phyloP scores from a whole-genome alignment of 371 early-diverging fungal genomes.

The Mucor racemosus region DNA sequence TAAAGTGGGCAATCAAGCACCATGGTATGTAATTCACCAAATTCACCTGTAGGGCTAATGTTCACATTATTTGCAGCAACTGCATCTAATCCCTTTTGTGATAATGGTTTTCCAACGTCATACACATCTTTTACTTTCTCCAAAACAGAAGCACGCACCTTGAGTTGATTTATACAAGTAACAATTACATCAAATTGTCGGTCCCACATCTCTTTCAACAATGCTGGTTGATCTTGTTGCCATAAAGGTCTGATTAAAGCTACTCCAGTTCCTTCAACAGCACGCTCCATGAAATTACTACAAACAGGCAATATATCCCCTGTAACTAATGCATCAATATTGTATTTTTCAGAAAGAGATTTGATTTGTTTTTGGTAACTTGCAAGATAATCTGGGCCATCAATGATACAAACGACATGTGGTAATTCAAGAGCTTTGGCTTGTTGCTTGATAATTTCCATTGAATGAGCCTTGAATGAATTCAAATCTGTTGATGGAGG shows the following conservation, averaged over 20 bases:
- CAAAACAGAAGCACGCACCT: slow-evolving; percentile 20
- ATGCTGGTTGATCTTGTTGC: slow-evolving; percentile 42
- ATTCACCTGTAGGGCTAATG: slow-evolving; percentile 51
- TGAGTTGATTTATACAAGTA: slow-evolving; percentile 50
- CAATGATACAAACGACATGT: slow-evolving; percentile 40
- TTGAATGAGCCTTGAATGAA: slow-evolving; percentile 58
- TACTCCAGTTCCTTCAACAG: slow-evolving; percentile 49
- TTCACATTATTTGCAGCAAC: background rate
- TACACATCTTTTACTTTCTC: slow-evolving; percentile 9
- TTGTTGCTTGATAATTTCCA: slow-evolving; percentile 46
- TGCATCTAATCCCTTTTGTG: slow-evolving; percentile 13
- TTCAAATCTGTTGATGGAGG: slow-evolving; percentile 45
- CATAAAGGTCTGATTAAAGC: slow-evolving; percentile 59
- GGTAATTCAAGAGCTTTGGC: slow-evolving; percentile 52
- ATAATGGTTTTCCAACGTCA: slow-evolving; percentile 29
- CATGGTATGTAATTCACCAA: slow-evolving; percentile 66
- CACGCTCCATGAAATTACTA: slow-evolving; percentile 63
- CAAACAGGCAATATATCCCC: slow-evolving; percentile 65
- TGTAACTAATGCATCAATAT: slow-evolving; percentile 54
- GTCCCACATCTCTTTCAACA: slow-evolving; percentile 45
- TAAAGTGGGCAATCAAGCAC: slow-evolving; percentile 56
- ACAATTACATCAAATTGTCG: slow-evolving; percentile 46
- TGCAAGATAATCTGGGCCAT: slow-evolving; percentile 54
- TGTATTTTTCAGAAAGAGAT: slow-evolving; percentile 33
- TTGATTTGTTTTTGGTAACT: slow-evolving; percentile 51